Conservation (phyloP, 306 rosid genomes). For the Potentilla sterilis region DNA sequence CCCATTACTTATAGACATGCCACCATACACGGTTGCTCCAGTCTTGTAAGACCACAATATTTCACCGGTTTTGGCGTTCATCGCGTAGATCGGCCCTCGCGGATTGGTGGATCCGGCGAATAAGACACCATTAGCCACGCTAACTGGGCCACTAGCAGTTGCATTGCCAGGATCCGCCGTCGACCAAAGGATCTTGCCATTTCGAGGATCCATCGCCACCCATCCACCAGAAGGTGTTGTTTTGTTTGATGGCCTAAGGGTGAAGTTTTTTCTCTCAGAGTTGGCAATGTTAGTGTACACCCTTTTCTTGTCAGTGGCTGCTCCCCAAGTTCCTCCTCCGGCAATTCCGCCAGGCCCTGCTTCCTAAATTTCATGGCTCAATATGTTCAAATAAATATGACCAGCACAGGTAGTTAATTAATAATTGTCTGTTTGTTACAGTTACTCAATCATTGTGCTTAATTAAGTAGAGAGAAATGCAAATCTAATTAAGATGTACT, state of each 20-base stretch:
- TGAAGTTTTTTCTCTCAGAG: slow-evolving; percentile 26
- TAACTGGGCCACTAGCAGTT: slow-evolving; percentile 37
- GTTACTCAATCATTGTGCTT: too few species aligned
- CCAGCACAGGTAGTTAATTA: too few species aligned
- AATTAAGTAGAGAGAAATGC: too few species aligned
- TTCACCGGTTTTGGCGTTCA: too few species aligned
- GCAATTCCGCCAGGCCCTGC: slow-evolving; percentile 44
- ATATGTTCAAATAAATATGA: too few species aligned
- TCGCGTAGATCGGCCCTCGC: too few species aligned
- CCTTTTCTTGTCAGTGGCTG: slow-evolving; percentile 45
- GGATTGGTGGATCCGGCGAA: too few species aligned
- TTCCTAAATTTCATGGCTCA: slow-evolving; percentile 23
- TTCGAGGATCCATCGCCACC: slow-evolving; percentile 47
- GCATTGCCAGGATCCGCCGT: slow-evolving; percentile 32
- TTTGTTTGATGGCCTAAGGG: slow-evolving; percentile 35
- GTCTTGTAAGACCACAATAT: too few species aligned
- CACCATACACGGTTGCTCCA: too few species aligned
- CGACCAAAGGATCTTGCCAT: slow-evolving; percentile 54
- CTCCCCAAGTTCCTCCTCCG: slow-evolving; percentile 26
- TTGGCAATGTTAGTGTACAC: slow-evolving; percentile 56
- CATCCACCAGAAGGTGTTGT: slow-evolving; percentile 47
- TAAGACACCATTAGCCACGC: slow-evolving; percentile 33
- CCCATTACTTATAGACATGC: slow-evolving; percentile 27
- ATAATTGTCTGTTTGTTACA: too few species aligned
- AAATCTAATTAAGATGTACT: too few species aligned